Evolutionary conservation across 306 rosid genomes (phyloP).

Genomic region (Fragaria vesca): DNA sequence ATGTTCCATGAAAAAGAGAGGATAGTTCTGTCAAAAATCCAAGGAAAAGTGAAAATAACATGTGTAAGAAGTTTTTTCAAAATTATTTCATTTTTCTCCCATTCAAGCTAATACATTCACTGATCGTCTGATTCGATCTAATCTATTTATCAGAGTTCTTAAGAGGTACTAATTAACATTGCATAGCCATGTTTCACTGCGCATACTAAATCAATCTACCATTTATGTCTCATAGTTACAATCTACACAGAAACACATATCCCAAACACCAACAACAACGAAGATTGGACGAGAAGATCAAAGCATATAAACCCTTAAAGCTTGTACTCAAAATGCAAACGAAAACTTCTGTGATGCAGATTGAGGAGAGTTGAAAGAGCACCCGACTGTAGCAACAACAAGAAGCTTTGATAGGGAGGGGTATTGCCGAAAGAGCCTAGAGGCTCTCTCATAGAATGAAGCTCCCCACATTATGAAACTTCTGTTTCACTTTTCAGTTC

Average conservation of each 20-base stretch:
- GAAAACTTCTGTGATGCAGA: background rate
- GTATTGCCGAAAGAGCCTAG: slow-evolving; percentile 35
- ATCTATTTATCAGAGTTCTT: background rate
- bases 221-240: background rate
- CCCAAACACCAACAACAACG: background rate
- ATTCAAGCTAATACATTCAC: background rate
- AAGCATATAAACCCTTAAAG: background rate
- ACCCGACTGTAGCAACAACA: slow-evolving; percentile 52
- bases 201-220: background rate
- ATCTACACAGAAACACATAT: background rate
- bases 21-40: background rate
- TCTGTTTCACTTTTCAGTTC: background rate
- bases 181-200: background rate
- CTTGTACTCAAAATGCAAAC: background rate
- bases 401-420: slow-evolving; percentile 46
- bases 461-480: slow-evolving; percentile 38
- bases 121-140: background rate
- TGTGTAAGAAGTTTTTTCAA: background rate
- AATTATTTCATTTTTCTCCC: background rate
- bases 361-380: background rate
- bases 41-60: background rate
- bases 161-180: background rate
- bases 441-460: slow-evolving; percentile 48
- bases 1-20: background rate
- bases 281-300: background rate